Evolutionary conservation across 208 protist genomes (phyloP).

Genomic region (Jaenimonas drosophilae): DNA sequence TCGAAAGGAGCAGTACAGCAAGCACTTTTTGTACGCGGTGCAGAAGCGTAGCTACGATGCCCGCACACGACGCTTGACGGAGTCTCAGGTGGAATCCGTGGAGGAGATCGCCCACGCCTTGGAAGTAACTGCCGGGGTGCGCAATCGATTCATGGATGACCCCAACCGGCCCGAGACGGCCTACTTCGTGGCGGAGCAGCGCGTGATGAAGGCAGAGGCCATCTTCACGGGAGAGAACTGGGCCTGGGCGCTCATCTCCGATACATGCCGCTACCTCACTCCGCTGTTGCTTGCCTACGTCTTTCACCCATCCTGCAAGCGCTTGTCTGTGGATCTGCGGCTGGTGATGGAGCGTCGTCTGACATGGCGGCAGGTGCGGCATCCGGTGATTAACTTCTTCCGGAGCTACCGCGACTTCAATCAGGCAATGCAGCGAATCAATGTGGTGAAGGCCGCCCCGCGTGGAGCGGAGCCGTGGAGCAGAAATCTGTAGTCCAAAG

Average conservation of each 20-base stretch:
- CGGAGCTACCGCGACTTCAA: conserved; percentile 83
- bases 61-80: conserved; percentile 29
- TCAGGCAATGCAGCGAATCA: conserved; percentile 57
- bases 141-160: conserved; percentile 85
- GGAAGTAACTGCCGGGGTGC: conserved; percentile 25
- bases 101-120: conserved; percentile 71
- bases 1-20: conserved; percentile 49
- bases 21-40: conserved; percentile 73
- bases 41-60: conserved; percentile 74
- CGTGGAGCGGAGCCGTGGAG: conserved; percentile 70
- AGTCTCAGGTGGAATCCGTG: conserved; percentile 55
- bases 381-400: conserved; percentile 84
- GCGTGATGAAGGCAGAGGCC: conserved; percentile 75
- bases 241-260: conserved; percentile 83
- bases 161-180: conserved; percentile 36
- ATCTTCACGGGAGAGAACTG: conserved; percentile 84
- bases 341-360: conserved; percentile 62
- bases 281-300: conserved; percentile 54
- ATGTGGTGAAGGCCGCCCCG: conserved; percentile 61
- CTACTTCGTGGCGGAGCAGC: conserved; percentile 82
- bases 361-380: conserved; percentile 62
- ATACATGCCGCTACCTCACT: conserved; percentile 70
- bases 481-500: conserved; percentile 35
- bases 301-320: conserved; percentile 65
- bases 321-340: conserved; percentile 49